Conservation (phyloP, 2,329 filamentous ascomycete genomes). For the Fusarium sp. region DNA sequence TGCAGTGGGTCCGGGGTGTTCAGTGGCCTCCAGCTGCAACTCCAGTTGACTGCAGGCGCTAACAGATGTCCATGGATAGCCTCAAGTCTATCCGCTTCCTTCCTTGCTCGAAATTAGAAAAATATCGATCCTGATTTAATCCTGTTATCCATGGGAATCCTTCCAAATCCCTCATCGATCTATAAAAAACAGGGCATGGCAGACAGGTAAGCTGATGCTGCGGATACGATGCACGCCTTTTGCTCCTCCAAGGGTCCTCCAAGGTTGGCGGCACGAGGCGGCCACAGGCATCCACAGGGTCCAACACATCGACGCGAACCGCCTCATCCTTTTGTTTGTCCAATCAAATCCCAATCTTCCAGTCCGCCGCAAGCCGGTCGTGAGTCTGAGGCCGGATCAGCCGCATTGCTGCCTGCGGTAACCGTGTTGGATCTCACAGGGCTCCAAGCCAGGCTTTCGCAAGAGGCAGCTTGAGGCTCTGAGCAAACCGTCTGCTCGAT, state of each 20-base stretch:
- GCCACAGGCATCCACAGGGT: conserved; percentile 12
- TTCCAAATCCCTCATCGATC: neutral
- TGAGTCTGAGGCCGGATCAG: neutral
- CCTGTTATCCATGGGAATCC: neutral
- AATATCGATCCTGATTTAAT: too few species aligned
- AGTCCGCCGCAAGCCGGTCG: neutral
- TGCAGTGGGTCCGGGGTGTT: conserved; percentile 10
- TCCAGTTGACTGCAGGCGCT: too few species aligned
- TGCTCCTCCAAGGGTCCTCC: conserved; percentile 8
- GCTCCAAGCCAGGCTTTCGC: neutral
- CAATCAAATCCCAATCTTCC: neutral
- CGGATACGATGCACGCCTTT: conserved; percentile 1
- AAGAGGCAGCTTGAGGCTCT: neutral
- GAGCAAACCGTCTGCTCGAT: neutral
- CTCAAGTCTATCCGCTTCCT: neutral
- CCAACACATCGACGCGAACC: conserved; percentile 8
- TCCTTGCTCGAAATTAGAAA: too few species aligned
- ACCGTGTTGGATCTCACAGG: neutral
- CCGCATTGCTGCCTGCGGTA: conserved; percentile 18
- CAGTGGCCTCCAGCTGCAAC: neutral
- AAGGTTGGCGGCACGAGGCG: conserved; percentile 13
- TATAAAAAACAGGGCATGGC: neutral
- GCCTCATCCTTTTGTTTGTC: conserved; percentile 3
- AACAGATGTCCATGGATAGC: neutral
- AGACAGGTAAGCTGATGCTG: neutral